These are phyloP conservation scores for Allium cepa DNA, from an alignment of 106 monocot species.

Conservation along the genomic window DNA sequence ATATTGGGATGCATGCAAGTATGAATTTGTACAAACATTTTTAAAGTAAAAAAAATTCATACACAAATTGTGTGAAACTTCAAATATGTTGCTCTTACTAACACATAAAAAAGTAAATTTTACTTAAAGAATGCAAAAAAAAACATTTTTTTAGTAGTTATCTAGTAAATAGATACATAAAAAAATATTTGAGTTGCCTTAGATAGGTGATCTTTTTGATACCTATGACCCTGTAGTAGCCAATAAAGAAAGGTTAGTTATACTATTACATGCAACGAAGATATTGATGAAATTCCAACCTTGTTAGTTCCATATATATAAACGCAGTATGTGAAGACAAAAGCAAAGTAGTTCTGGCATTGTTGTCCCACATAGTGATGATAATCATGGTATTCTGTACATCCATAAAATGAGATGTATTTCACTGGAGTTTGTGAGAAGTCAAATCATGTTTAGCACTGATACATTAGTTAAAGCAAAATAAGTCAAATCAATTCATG, in stretches of 20 bases:
- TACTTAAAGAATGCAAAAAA: no score
- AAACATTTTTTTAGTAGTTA: no score
- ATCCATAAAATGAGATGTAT: conserved; percentile 84
- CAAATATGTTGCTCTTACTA: no score
- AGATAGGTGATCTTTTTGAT: conserved; percentile 7
- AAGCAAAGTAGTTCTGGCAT: conserved; percentile 84
- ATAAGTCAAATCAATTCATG: no score
- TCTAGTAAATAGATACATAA: background rate
- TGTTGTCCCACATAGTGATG: conserved; percentile 85
- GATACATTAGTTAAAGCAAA: background rate
- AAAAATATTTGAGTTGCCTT: background rate
- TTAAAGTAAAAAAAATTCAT: no score
- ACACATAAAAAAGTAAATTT: no score
- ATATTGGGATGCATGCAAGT: no score
- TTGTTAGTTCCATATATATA: conserved; percentile 88
- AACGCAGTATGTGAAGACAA: conserved; percentile 89
- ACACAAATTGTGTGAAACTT: no score
- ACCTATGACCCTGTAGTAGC: background rate
- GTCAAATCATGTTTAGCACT: conserved; percentile 50
- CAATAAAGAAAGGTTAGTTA: background rate
- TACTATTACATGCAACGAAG: no score
- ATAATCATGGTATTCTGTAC: conserved; percentile 83
- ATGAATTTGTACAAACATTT: no score
- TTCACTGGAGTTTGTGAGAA: conserved; percentile 68
- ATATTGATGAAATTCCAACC: conserved; percentile 16